Conservation (phyloP, 306 rosid genomes). For the Prinsepia uniflora region DNA sequence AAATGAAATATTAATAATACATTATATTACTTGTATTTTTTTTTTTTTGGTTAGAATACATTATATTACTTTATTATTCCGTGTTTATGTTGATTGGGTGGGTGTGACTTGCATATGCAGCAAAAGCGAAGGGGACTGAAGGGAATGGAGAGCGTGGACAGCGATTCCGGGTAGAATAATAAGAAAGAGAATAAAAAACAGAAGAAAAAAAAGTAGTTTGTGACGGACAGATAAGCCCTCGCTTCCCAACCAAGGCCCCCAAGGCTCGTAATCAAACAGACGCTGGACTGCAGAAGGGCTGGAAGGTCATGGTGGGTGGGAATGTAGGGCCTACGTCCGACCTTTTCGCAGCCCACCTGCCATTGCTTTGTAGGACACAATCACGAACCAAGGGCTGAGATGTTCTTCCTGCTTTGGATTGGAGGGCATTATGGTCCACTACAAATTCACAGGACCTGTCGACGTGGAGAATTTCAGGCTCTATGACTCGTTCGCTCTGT, state of each 20-base stretch:
- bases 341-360: conserved; percentile 11
- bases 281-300: no score
- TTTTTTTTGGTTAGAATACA: no score
- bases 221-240: conserved; percentile 7
- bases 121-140: conserved; percentile 66
- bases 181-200: background rate
- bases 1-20: no score
- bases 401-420: background rate
- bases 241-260: background rate
- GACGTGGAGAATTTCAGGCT: background rate
- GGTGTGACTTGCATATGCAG: conserved; percentile 36
- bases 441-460: background rate
- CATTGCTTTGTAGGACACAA: background rate
- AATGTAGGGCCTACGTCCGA: background rate
- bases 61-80: background rate
- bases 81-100: background rate
- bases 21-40: no score
- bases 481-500: background rate
- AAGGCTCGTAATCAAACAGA: background rate
- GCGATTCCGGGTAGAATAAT: conserved; percentile 37
- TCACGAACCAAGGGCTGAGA: background rate
- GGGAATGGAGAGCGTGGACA: conserved; percentile 55
- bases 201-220: background rate
- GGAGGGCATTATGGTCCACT: background rate
- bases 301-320: background rate